Percentiles rank a stretch among this genome's conserved stretches.
Conservation (phyloP, 306 rosid species). For the Myrica gale region DNA sequence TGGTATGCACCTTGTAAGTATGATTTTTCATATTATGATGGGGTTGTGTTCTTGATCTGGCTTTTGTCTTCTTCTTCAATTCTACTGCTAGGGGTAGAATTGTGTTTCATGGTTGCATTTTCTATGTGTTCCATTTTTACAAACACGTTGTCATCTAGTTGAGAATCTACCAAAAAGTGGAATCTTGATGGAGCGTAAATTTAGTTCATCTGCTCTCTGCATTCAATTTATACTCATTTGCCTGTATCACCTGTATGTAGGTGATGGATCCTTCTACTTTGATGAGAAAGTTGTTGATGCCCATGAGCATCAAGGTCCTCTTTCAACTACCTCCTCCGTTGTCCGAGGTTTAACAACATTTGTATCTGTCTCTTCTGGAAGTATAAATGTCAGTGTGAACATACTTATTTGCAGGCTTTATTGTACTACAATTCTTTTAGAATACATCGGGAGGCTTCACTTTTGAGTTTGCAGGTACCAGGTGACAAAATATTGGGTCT, state of each 20-base stretch:
- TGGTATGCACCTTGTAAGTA: neutral
- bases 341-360: slow-evolving; percentile 78
- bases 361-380: slow-evolving; percentile 66
- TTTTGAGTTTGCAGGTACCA: slow-evolving; percentile 63
- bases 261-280: slow-evolving; percentile 83
- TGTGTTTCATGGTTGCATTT: neutral
- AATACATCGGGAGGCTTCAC: slow-evolving; percentile 31
- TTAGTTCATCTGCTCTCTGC: neutral
- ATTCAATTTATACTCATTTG: slow-evolving; percentile 13
- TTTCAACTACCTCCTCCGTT: slow-evolving; percentile 86
- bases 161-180: neutral
- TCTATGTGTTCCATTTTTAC: neutral
- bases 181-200: neutral
- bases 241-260: slow-evolving; percentile 42
- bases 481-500: slow-evolving; percentile 81
- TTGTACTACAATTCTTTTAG: slow-evolving; percentile 9
- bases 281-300: slow-evolving; percentile 79
- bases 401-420: slow-evolving; percentile 7
- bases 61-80: neutral
- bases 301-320: slow-evolving; percentile 66
- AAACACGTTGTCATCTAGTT: neutral
- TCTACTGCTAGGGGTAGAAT: neutral
- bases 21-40: neutral
- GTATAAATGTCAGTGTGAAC: slow-evolving; percentile 59
- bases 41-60: neutral